Base-by-base conservation (phyloP, 1,284 basidiomycete species). In the Fistulina hepatica region DNA sequence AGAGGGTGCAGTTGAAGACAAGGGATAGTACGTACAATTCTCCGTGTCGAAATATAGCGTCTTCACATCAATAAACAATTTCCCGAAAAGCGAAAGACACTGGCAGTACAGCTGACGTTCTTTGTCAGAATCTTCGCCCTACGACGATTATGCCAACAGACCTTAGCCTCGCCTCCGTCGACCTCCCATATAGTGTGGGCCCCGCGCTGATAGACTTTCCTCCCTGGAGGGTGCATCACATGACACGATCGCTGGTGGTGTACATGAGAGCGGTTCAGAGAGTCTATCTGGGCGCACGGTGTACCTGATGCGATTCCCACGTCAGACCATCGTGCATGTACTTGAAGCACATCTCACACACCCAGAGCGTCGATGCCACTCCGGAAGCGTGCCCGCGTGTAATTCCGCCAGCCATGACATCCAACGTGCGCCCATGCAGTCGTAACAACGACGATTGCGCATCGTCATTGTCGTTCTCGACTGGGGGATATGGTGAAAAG, bases 21-120 rank as follows among this genome's bases (percentile, higher is more conserved):
- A 20, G 15, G 21, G 16, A 4, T 19, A 31, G 9, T 3, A 50
- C 77, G 48, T 44, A 84, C 84, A 88, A 49, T 82, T 83, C 49
- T 86, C 83, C 41, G 74, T 79, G 51, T 98, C 92, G 54, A 94
- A 98, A 63, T 91, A 97, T 22, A 97, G 68, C 2, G 93, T 95
- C 67, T 98, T 98, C 53, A 94, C 85, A 53, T 97, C 94, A 53
- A 98, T 97, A 59, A 98, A 98, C n/a, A 97, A 69, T 58, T 98
- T 98, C 28, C 93, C 94, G 52, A 97, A 97, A 3, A 98, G 68
- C 21, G 90, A 86, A 20, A 98, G 64, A 52, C 94, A 94, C 58
- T 97, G 94, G 56, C 90, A 95, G 54, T 94, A 98, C 8, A 97
- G 69, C 89, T 94, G 52, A 4, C 42, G 19, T 13, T 15, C 33